Evolutionary conservation across 1,139 yeast species (phyloP).

Genomic region (Magnusiomyces starmeri): DNA sequence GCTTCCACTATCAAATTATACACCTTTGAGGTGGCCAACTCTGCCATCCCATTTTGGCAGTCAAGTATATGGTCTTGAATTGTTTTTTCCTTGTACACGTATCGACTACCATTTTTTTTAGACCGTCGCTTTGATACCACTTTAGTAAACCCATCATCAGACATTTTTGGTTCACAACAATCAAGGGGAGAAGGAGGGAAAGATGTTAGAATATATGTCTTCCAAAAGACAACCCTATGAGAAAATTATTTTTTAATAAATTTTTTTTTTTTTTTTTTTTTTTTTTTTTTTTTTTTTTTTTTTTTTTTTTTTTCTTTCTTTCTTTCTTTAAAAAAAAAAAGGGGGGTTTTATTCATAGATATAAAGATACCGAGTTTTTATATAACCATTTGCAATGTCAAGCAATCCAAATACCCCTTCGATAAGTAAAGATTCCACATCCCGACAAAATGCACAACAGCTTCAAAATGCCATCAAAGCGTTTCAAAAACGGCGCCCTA

Average conservation of each 20-base stretch:
- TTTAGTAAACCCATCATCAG: conserved; percentile 3
- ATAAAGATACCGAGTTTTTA: not conserved
- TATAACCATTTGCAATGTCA: not conserved
- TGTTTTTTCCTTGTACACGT: conserved; percentile 20
- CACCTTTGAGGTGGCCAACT: conserved; percentile 16
- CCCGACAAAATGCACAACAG: conserved; percentile 17
- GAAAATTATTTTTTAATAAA: not conserved
- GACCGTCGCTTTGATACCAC: not conserved
- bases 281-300: not conserved
- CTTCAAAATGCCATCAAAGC: conserved; percentile 69
- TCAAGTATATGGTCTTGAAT: conserved; percentile 20
- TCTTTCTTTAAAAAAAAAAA: not conserved
- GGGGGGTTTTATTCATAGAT: not conserved
- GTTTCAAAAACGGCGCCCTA: conserved; percentile 46
- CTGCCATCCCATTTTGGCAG: conserved; percentile 13
- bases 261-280: not conserved
- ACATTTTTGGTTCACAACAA: not conserved
- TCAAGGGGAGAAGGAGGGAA: no score
- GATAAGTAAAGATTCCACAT: not conserved
- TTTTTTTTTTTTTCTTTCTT: not conserved
- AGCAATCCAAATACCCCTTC: not conserved
- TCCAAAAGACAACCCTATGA: not conserved
- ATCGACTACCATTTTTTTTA: conserved; percentile 1
- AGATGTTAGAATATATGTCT: no score
- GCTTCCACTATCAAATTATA: conserved; percentile 11